Base-by-base conservation (phyloP, 192 early-diverging fungal species). In the Backusella luteola region DNA sequence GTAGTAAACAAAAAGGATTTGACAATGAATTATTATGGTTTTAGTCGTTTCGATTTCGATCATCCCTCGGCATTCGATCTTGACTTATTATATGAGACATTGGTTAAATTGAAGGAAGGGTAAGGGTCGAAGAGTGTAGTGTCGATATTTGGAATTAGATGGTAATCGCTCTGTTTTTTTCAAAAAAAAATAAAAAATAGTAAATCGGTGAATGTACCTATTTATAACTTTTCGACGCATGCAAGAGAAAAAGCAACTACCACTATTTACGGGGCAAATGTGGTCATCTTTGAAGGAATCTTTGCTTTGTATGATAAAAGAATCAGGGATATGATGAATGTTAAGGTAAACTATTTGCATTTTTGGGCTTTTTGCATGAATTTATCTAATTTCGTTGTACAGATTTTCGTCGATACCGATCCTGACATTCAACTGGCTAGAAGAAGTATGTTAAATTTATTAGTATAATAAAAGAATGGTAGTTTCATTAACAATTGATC, bases 221-320 rank as follows among this genome's bases (percentile, higher is more conserved):
- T 96, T 53, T 99, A 99, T 79, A 94, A 97, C 81, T 99, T 99
- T 82, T 75, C 85, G 26, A 96, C 93, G 0, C 96, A 98, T 79
- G 89, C 93, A 80, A 89, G 94, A 74, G 91, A 89, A 44, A 80
- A 93, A 71, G 86, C 91, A 79, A 84, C 87, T 1, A 91, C 88
- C 73, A 85, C 90, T 7, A 83, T 98, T 6, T 98, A 99, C 79
- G 96, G 96, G 59, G 97, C 97, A 21, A 97, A 96, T 67, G 94
- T 99, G 2, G 87, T 99, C 56, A 95, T 98, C 49, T 98, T 99
- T 84, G 97, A 99, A 80, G 97, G 97, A 59, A 99, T 99, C 71
- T 98, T 99, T 90, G 97, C 96, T 8, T 84, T 99, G 39, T 96
- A 96, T 78, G 95, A 97, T 78, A 89, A 91, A 35, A 85, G 82